Evolutionary conservation across 768 basidiomycete genomes (phyloP).

Genomic region (Macrocybe gigantea): DNA sequence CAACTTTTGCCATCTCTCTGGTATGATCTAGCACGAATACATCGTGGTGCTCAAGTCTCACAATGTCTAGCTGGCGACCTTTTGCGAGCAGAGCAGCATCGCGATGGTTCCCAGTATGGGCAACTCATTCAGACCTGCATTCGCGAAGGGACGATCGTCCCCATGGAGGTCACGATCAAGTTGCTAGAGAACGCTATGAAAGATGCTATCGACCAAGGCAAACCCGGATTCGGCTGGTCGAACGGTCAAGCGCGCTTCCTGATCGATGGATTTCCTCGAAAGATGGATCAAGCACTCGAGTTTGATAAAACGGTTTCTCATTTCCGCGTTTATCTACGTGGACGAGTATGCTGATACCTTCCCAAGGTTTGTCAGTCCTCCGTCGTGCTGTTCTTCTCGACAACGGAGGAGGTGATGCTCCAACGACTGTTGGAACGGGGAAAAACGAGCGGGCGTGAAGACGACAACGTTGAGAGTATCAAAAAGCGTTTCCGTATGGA

Average conservation of each 20-base stretch:
- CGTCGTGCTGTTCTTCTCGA: slow-evolving; percentile 80
- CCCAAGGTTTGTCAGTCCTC: slow-evolving; percentile 74
- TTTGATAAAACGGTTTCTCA: slow-evolving; percentile 77
- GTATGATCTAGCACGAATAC: slow-evolving; percentile 31
- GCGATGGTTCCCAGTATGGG: slow-evolving; percentile 79
- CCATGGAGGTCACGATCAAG: slow-evolving; percentile 95
- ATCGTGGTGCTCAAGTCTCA: not conserved
- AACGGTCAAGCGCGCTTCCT: slow-evolving; percentile 80
- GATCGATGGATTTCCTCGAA: slow-evolving; percentile 95
- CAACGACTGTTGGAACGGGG: slow-evolving; percentile 81
- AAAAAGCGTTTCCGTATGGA: slow-evolving; percentile 88
- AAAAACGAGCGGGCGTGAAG: slow-evolving; percentile 92
- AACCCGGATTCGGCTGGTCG: slow-evolving; percentile 52
- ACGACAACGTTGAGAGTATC: slow-evolving; percentile 93
- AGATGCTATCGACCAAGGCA: slow-evolving; percentile 41
- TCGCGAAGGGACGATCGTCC: slow-evolving; percentile 88
- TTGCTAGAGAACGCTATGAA: slow-evolving; percentile 91
- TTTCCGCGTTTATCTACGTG: not conserved
- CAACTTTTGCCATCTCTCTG: slow-evolving; percentile 89
- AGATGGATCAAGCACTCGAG: slow-evolving; percentile 95
- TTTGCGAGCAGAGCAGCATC: slow-evolving; percentile 87
- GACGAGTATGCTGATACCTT: slow-evolving; percentile 1
- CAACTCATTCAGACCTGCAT: slow-evolving; percentile 84
- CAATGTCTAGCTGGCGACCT: slow-evolving; percentile 82
- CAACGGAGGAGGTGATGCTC: slow-evolving; percentile 85